Conservation (phyloP, 805 yeast species). For the Nematodospora valgi region DNA sequence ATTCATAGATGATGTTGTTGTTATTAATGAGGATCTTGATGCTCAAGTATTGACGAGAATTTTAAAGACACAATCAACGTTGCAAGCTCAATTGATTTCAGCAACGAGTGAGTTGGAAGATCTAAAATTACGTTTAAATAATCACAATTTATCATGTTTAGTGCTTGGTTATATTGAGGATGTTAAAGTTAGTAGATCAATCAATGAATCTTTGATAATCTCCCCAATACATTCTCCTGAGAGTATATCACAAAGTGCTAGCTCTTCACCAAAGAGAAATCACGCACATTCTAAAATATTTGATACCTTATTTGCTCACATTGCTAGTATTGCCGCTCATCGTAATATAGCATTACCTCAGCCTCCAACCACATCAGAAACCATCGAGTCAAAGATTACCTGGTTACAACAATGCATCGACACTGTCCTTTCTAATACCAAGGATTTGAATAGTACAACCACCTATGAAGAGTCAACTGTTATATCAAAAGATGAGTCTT, state of each 20-base stretch:
- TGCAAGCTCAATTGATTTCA: constrained; percentile 27
- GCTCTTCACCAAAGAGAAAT: constrained; percentile 4
- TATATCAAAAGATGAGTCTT: neutral
- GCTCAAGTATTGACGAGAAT: constrained; percentile 25
- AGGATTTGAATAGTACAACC: neutral
- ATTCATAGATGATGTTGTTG: constrained; percentile 27
- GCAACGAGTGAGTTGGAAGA: constrained; percentile 26
- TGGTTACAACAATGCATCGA: constrained; percentile 44
- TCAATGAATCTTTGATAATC: neutral
- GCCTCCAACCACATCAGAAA: constrained; percentile 14
- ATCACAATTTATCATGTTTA: constrained; percentile 44
- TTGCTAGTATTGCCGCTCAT: constrained; percentile 46
- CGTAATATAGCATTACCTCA: constrained; percentile 33
- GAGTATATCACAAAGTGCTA: neutral
- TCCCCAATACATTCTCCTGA: constrained; percentile 4
- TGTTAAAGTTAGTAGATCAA: constrained; percentile 20
- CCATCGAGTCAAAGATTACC: constrained; percentile 21
- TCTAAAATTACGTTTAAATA: constrained; percentile 25
- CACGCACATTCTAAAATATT: constrained; percentile 16
- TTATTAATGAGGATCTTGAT: constrained; percentile 25
- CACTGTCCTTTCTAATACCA: constrained; percentile 7
- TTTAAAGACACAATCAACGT: constrained; percentile 26
- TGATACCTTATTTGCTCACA: constrained; percentile 45
- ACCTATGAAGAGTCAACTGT: constrained; percentile 4
- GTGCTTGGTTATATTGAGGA: constrained; percentile 48